A percentile compares a stretch with the other conserved stretches of the same genome.
Evolutionary conservation across 2,329 filamentous ascomycete species (phyloP).

Genomic region (Colletotrichum trifolii): DNA sequence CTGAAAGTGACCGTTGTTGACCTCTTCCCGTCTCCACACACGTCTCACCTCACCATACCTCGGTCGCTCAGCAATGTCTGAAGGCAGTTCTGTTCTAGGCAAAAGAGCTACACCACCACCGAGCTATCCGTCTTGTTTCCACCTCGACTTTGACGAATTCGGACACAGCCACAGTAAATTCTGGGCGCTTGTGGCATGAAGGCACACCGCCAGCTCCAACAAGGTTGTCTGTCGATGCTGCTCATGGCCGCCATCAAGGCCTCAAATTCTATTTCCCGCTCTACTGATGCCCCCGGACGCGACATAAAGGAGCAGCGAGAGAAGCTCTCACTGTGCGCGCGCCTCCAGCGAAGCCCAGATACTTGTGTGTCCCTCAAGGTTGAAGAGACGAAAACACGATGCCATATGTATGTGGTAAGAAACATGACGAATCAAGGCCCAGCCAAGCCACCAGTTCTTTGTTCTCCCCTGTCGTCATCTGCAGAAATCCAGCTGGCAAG

Average conservation of each 20-base stretch:
- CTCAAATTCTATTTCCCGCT: neutral
- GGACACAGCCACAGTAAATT: constrained; percentile 20
- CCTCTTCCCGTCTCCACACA: neutral
- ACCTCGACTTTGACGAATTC: neutral
- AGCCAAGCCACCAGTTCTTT: constrained; percentile 32
- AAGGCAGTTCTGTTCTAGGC: constrained; percentile 18
- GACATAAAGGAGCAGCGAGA: neutral
- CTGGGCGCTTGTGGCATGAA: constrained; percentile 6
- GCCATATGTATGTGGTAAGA: constrained; percentile 4
- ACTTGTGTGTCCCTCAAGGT: constrained; percentile 7
- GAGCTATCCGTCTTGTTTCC: too few relatives aligned
- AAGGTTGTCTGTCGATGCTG: constrained; percentile 9
- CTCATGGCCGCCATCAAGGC: neutral
- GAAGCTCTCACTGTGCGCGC: neutral
- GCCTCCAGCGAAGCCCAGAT: constrained; percentile 16
- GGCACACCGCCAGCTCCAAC: constrained; percentile 24
- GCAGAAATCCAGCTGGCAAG: constrained; percentile 21
- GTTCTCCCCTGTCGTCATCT: constrained; percentile 25
- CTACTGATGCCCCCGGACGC: constrained; percentile 4
- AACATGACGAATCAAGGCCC: constrained; percentile 33
- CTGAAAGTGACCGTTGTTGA: too few relatives aligned
- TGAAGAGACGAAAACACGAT: neutral
- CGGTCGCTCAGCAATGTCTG: constrained; percentile 11
- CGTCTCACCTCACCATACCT: constrained; percentile 3
- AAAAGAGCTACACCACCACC: constrained; percentile 8